Evolutionary conservation across 257 asterid genomes (phyloP), one percentile per base, ranked within the genome.

Genomic region (Fraxinus cuspidata): DNA sequence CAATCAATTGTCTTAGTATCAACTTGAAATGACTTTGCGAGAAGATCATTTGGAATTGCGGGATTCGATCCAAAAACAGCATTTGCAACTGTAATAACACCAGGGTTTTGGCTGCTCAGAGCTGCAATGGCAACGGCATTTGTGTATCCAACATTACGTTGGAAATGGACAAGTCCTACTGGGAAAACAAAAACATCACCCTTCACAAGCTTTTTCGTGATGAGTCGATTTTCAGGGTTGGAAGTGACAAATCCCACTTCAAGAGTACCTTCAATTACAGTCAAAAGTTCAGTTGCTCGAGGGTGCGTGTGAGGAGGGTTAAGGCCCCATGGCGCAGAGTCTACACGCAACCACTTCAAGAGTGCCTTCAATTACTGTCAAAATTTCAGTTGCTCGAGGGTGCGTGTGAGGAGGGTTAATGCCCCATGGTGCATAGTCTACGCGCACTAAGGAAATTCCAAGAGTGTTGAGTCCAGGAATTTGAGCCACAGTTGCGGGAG

Each of bases 391-490:
- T 42, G 51, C 51, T 42, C 51, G 51, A 42, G 51, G 51, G 51
- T 42, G 51, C 0, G 51, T 42, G 18, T 42, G 51, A 13, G 51
- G 51, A 42, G 49, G 49, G 49, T 40, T 40, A 2, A 40, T 40
- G 49, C 49, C 16, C 49, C 49, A 40, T 40, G 49, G 49, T 4
- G 4, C 49, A 3, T 66, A 73, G 10, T 40, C 91, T 9, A 83
- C 3, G 1, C 91, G 85, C 1, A 29, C 91, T 79, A 85, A 32
- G 23, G 91, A 85, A 58, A 85, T 83, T 1, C 88, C 89, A 16
- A 83, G 83, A 3, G 89, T 82, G 84, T 87, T 87, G 66, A 87
- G 85, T 27, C 89, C 89, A 8, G 91, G 84, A 70, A 85, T 80
- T 56, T 85, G 88, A 10, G 81, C 49, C 0, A 74, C 85, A 0